A percentile compares a stretch with the other conserved stretches of the same genome.
phyloP scores from a whole-genome alignment of 2,329 filamentous ascomycete genomes.

The Scytalidium sp. region DNA sequence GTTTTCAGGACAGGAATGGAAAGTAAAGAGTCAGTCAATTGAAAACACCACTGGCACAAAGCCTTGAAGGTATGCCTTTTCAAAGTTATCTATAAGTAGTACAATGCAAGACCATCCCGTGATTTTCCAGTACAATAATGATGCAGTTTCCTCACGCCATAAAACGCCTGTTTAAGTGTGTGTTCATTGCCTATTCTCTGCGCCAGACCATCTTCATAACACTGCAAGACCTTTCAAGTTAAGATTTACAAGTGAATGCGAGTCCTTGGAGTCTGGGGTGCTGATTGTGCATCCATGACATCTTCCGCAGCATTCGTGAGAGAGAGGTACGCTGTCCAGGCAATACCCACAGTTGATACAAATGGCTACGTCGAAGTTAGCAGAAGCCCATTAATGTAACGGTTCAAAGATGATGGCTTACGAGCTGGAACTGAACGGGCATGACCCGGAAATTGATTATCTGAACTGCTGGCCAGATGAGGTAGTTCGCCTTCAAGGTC shows the following conservation, averaged over 20 bases:
- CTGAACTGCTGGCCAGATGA: slow-evolving; percentile 94
- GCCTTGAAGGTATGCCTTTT: not conserved
- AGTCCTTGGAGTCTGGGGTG: slow-evolving; percentile 27
- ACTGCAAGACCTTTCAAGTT: too few relatives aligned
- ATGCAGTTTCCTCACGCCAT: not conserved
- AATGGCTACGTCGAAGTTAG: slow-evolving; percentile 64
- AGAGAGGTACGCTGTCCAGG: slow-evolving; percentile 96
- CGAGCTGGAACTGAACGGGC: slow-evolving; percentile 94
- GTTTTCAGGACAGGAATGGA: too few relatives aligned
- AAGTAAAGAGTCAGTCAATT: not conserved
- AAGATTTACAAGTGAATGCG: slow-evolving; percentile 31
- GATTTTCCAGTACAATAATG: not conserved
- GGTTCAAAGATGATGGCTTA: slow-evolving; percentile 46
- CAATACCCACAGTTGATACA: slow-evolving; percentile 91
- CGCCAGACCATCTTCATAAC: too few relatives aligned
- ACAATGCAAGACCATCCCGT: not conserved
- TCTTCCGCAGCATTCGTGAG: slow-evolving; percentile 80
- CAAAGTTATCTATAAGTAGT: not conserved
- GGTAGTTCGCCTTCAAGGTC: slow-evolving; percentile 91
- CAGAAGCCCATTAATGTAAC: not conserved
- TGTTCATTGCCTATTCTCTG: too few relatives aligned
- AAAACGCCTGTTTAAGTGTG: not conserved
- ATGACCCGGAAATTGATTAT: slow-evolving; percentile 95
- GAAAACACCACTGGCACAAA: not conserved
- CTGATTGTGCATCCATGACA: slow-evolving; percentile 25